Conservation (phyloP, 495 filamentous ascomycete species). For the Annulohypoxylon nitens region DNA sequence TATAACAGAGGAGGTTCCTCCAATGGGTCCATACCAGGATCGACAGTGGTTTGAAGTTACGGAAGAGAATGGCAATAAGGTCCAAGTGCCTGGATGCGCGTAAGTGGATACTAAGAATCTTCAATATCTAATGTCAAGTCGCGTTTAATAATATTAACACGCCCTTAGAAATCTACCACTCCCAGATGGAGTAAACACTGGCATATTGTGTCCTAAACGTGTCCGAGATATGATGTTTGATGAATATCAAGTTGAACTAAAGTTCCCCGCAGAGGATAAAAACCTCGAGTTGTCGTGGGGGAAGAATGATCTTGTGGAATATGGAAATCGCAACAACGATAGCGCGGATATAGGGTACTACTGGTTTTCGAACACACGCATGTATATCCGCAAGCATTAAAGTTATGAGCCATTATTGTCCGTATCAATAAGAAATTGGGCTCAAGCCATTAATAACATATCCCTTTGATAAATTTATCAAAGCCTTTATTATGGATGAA, state of each 20-base stretch:
- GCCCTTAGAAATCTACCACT: slow-evolving; percentile 14
- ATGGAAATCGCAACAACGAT: not conserved
- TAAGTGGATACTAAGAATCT: slow-evolving; percentile 2
- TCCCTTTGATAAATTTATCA: too few species aligned
- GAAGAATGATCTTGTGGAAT: slow-evolving; percentile 22
- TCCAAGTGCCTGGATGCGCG: slow-evolving; percentile 35
- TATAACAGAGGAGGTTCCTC: slow-evolving; percentile 23
- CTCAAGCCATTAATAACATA: too few species aligned
- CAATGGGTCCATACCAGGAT: slow-evolving; percentile 11
- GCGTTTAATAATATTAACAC: not conserved
- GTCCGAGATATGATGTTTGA: slow-evolving; percentile 39
- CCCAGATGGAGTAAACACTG: not conserved
- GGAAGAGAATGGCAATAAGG: slow-evolving; percentile 26
- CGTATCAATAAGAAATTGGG: too few species aligned
- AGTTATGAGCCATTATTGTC: not conserved
- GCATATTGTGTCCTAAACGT: slow-evolving; percentile 22
- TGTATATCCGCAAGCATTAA: slow-evolving; percentile 18
- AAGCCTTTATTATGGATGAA: too few species aligned
- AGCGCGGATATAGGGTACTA: slow-evolving; percentile 5
- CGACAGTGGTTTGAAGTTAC: slow-evolving; percentile 42
- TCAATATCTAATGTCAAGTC: not conserved
- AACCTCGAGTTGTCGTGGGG: not conserved
- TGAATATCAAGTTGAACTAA: slow-evolving; percentile 27
- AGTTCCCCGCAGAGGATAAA: slow-evolving; percentile 30
- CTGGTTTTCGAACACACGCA: slow-evolving; percentile 21